Evolutionary conservation across 2,329 filamentous ascomycete species (phyloP), one percentile per base, ranked within the genome.

Genomic region (Pseudogymnoascus sp.): DNA sequence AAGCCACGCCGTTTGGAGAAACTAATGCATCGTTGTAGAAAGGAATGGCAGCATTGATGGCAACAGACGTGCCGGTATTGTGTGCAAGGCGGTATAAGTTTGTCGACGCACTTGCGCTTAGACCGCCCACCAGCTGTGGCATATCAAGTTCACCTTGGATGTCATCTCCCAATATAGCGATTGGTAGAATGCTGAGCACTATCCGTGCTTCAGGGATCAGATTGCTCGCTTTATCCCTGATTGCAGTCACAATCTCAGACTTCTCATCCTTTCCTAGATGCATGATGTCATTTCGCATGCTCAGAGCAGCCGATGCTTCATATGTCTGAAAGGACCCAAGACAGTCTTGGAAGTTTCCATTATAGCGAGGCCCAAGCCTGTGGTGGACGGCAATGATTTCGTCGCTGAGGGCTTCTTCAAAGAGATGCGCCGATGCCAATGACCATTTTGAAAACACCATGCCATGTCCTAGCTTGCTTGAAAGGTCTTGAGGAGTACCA

Each of bases 281-380:
- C 38, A 96, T 81, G 61, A 92, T 85, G 72, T 99, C 94, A 70
- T 97, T 97, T 53, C 93, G 88, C 62, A 97, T 82, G 64, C 95
- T 94, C 40, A 99, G 78, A 62, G 90, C 87, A 6, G 94, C 93
- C 1, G 94, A 97, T 5, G 94, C 93, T 70, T 90, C 86, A 72
- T 99, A 99, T 0, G 95, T 99, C 72, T 97, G 92, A 71, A 99
- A 96, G 1, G 92, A 93, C 4, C 95, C 94, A 12, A 99, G 82
- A 69, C 91, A 94, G 72, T 99, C 94, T 75, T 99, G 94, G 69
- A 96, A 96, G 72, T 99, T 99, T 14, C 94, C 94, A 71, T 91
- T 88, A 69, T 99, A 99, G 59, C 91, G 86, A 23, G 92, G 89
- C 0, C 94, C 93, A 16, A 99, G 85, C 60, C 92, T 90, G 72